Evolutionary conservation across 371 early-diverging fungal genomes (phyloP).

Genomic region (Mortierella sp.): DNA sequence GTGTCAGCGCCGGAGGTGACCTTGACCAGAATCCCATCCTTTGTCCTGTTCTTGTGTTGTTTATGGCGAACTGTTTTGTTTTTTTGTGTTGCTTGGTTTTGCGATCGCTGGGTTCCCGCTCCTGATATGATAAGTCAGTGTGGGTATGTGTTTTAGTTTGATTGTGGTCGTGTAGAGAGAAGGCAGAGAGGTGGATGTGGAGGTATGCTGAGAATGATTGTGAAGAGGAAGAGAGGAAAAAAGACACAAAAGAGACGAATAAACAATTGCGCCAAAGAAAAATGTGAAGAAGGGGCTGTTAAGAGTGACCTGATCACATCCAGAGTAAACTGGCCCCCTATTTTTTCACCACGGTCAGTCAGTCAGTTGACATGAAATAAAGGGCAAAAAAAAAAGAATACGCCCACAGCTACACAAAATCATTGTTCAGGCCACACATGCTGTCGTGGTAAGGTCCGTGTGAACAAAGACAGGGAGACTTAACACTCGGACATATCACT

Average conservation of each 20-base stretch:
- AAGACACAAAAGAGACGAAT: background rate
- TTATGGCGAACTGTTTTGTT: no score
- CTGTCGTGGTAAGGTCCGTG: background rate
- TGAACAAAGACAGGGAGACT: no score
- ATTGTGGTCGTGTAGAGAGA: background rate
- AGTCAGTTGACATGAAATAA: background rate
- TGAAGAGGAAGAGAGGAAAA: background rate
- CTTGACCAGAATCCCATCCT: conserved; percentile 49
- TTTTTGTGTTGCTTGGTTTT: background rate
- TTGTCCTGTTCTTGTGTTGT: background rate
- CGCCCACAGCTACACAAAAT: background rate
- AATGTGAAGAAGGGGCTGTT: background rate
- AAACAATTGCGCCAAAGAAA: no score
- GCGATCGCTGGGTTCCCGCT: no score
- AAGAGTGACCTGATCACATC: conserved; percentile 8
- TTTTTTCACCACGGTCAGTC: background rate
- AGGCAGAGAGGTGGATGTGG: background rate
- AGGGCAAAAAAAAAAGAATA: background rate
- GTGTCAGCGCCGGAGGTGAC: conserved; percentile 28
- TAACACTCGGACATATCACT: no score
- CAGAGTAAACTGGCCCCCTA: background rate
- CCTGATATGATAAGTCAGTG: background rate
- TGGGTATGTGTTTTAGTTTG: background rate
- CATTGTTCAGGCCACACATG: background rate
- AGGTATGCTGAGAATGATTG: no score